Evolutionary conservation across 768 basidiomycete species (phyloP), one percentile per base, ranked within the genome.

Genomic region (Kwoniella sp.): DNA sequence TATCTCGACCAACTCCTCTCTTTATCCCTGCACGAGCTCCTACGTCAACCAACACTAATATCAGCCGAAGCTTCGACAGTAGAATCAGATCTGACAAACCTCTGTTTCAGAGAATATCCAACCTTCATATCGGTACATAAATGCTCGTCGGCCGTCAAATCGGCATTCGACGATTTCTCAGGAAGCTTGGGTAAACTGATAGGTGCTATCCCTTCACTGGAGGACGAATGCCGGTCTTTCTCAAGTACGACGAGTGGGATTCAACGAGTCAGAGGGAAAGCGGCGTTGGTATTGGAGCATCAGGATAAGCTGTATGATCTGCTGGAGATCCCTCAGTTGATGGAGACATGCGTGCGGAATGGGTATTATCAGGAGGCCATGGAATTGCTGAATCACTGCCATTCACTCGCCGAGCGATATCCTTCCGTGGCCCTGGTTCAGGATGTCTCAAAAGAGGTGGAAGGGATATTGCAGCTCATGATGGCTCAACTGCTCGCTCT

Each of bases 351-450:
- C 76, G 90, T 96, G 15, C 86, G 92, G 40, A 92, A 92, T 72
- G 92, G 92, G 7, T 89, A 90, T 80, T 97, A 93, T 81, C 84
- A 87, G 57, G 96, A 98, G 76, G 94, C 93, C 0, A 85, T 98
- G 60, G 89, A 92, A 26, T 85, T 98, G 40, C 85, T 89, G 5
- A 82, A 85, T 25, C 92, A 95, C 78, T 87, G 88, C 0, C 81
- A 82, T 46, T 76, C 84, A 17, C 80, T 88, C 62, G 83, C 81
- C 36, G 73, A 74, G 58, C 83, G 81, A 48, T 83, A 79, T 63
- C 80, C 80, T 59, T 80, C 80, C 72, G 79, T 82, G 71, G 81
- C 78, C 40, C 79, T 79, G 63, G 85, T 85, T 25, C 82, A 57
- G 83, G 88, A 70, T 78, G 88, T 72, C 81, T 84, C 58, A 86